Evolutionary conservation across 1,284 basidiomycete species (phyloP), one percentile per base, ranked within the genome.

Genomic region (Puccinia hordei): DNA sequence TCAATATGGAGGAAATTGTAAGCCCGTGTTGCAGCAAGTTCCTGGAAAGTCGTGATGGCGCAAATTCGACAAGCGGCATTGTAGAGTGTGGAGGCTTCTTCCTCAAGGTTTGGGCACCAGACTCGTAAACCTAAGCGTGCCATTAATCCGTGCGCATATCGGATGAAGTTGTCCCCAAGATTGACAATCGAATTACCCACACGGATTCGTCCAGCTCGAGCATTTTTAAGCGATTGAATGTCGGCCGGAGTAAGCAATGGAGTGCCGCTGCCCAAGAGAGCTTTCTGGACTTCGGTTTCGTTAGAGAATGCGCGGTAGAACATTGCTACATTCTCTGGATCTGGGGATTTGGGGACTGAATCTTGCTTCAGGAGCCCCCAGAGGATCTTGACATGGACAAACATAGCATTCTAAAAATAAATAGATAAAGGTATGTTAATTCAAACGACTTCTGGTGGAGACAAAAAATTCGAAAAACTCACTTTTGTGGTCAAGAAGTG

Each of bases 291-390:
- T 27, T 73, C 12, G 17, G 33, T 33, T 13, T 27, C 30, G 10
- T 35, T 55, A 1, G 24, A 33, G 19, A 73, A 73, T 15, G 3
- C 12, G 35, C 33, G 6, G 53, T 73, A 73, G 35, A 73, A 73
- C 30, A 17, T 17, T 35, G 27, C 1, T 17, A 73, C 30, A 24
- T 33, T 8, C 19, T 8, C 15, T 17, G 24, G 24, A 10, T 27
- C 30, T 17, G 72, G 72, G 27, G 72, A 2, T 33, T 41, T 15
- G n/a, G 72, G 72, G 53, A 73, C 72, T 5, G 49, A 38, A 12
- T 73, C 53, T 57, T 55, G n/a, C 49, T 73, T 73, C 8, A 73
- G 41, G 22, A 73, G 53, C 6, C 72, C 72, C 72, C 49, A 73
- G 46, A 73, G 30, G 8, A 73, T 57, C 38, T 73, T 73, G 19